These are phyloP conservation scores for Lathyrus oleraceus DNA, from an alignment of 306 rosid genomes.

Conservation along the genomic window DNA sequence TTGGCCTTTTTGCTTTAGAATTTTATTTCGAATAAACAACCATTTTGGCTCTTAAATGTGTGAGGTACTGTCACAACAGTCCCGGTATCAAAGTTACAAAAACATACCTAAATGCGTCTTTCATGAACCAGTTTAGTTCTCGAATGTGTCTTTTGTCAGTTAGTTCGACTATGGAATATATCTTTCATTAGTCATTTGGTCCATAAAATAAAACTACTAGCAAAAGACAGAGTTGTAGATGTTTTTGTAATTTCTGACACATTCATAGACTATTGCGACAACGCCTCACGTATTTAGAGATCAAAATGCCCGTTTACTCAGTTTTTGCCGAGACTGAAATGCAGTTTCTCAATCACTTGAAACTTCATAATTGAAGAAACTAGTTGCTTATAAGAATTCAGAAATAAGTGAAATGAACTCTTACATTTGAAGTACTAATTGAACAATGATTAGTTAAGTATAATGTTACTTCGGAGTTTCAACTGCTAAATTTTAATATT, in stretches of 20 bases:
- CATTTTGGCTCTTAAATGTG: background rate
- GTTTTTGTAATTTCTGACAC: background rate
- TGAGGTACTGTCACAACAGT: background rate
- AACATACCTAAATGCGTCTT: background rate
- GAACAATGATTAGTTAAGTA: background rate
- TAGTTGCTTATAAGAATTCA: conserved; percentile 22
- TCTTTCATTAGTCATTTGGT: background rate
- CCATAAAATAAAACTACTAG: background rate
- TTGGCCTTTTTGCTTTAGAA: background rate
- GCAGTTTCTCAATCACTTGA: background rate
- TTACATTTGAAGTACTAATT: background rate
- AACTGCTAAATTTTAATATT: background rate
- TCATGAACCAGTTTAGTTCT: background rate
- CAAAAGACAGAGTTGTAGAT: background rate
- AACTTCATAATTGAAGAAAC: background rate
- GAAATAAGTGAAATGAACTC: background rate
- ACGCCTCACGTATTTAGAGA: background rate
- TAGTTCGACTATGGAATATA: background rate
- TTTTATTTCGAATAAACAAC: background rate
- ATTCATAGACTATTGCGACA: background rate
- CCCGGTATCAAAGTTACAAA: background rate
- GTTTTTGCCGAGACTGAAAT: background rate
- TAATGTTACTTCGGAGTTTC: background rate
- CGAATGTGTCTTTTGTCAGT: background rate
- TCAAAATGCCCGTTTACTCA: background rate